Conservation (phyloP, 2,329 filamentous ascomycete species). For the Mycosphaerella sp. region DNA sequence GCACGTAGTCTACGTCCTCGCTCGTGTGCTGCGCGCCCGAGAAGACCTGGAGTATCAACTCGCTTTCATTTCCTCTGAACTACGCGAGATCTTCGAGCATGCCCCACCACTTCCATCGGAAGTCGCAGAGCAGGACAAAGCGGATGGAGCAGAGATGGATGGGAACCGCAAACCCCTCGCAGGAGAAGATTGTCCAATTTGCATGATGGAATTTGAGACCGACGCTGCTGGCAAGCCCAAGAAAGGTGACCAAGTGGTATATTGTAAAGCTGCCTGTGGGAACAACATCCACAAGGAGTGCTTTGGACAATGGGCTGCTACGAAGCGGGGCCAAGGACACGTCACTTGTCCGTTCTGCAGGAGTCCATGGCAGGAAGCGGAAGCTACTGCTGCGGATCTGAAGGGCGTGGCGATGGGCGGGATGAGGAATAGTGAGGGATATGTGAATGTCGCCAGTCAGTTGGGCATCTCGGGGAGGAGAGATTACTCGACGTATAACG, state of each 20-base stretch:
- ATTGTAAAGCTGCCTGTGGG: slow-evolving; percentile 56
- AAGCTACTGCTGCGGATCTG: slow-evolving; percentile 16
- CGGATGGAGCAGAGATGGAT: slow-evolving; percentile 33
- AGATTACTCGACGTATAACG: slow-evolving; percentile 31
- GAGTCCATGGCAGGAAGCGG: slow-evolving; percentile 25
- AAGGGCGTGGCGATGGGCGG: slow-evolving; percentile 25
- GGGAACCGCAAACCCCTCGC: slow-evolving; percentile 55
- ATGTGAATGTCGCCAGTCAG: slow-evolving; percentile 32
- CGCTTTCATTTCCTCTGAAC: slow-evolving; percentile 54
- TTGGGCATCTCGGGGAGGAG: slow-evolving; percentile 27
- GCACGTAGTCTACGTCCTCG: slow-evolving; percentile 57
- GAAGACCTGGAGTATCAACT: slow-evolving; percentile 54
- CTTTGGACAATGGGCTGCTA: slow-evolving; percentile 49
- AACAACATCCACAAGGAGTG: slow-evolving; percentile 57
- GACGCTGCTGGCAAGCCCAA: slow-evolving; percentile 9
- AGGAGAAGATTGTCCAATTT: slow-evolving; percentile 56
- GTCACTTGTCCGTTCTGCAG: slow-evolving; percentile 34
- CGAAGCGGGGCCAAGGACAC: slow-evolving; percentile 19
- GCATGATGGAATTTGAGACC: slow-evolving; percentile 36
- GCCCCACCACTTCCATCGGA: slow-evolving; percentile 48
- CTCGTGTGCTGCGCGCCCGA: slow-evolving; percentile 53
- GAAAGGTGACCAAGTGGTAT: slow-evolving; percentile 44
- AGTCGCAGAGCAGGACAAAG: slow-evolving; percentile 28
- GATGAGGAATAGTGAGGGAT: slow-evolving; percentile 27
- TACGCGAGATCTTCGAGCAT: slow-evolving; percentile 51